phyloP scores from a whole-genome alignment of 2,329 filamentous ascomycete species.

The Plectosphaerella cucumerina region DNA sequence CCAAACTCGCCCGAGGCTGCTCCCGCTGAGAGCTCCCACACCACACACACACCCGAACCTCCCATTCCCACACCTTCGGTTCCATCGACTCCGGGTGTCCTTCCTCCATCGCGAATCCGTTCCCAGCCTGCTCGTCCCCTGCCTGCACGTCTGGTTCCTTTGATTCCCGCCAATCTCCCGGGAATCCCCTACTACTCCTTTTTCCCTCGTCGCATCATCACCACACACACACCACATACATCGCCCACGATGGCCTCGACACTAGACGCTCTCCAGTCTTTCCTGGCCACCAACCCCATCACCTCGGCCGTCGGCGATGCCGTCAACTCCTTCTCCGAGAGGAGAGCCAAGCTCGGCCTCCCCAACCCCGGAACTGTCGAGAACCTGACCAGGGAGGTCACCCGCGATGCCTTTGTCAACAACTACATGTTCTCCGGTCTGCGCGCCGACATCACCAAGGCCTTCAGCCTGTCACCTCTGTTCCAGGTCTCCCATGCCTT shows the following conservation, averaged over 20 bases:
- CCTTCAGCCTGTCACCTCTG: constrained; percentile 86
- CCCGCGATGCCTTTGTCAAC: constrained; percentile 92
- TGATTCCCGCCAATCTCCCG: not conserved
- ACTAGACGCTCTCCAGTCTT: constrained; percentile 43
- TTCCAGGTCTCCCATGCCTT: constrained; percentile 99
- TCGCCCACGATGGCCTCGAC: constrained; percentile 45
- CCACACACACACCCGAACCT: not conserved
- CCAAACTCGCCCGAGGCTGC: constrained; percentile 1
- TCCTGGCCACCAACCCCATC: constrained; percentile 72
- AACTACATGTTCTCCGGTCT: constrained; percentile 97
- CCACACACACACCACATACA: too few relatives aligned
- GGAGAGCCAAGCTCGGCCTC: constrained; percentile 82
- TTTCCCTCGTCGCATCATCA: constrained; percentile 9
- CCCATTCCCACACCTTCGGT: not conserved
- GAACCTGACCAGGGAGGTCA: constrained; percentile 82
- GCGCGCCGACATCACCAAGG: constrained; percentile 93
- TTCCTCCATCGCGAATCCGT: not conserved
- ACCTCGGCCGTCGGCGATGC: constrained; percentile 67
- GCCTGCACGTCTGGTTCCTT: not conserved
- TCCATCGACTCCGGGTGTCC: constrained; percentile 1
- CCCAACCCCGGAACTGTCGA: constrained; percentile 92
- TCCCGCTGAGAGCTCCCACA: not conserved
- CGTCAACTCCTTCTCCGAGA: constrained; percentile 76
- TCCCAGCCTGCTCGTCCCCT: too few relatives aligned
- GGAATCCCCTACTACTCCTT: constrained; percentile 8